Evolutionary conservation across 2,329 filamentous ascomycete genomes (phyloP).

Genomic region (Nothopassalora personata): DNA sequence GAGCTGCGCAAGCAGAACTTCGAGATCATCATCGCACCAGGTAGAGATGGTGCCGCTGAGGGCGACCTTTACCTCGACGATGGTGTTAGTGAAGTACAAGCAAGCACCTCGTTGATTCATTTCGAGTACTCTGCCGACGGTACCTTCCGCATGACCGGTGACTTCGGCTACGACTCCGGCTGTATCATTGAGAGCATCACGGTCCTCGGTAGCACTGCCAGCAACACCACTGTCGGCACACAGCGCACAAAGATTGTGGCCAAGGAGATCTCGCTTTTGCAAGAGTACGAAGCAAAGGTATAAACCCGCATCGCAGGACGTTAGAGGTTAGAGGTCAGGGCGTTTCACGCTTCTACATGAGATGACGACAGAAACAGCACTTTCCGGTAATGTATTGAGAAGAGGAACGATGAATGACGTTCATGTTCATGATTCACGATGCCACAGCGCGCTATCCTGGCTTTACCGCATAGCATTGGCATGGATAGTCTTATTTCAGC

Average conservation of each 20-base stretch:
- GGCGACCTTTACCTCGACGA: slow-evolving; percentile 75
- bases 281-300: slow-evolving; percentile 3
- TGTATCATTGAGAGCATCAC: slow-evolving; percentile 47
- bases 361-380: background rate
- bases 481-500: background rate
- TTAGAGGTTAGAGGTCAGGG: background rate
- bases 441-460: background rate
- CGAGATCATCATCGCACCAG: slow-evolving; percentile 64
- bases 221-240: background rate
- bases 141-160: slow-evolving; percentile 12
- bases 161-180: slow-evolving; percentile 39
- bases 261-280: slow-evolving; percentile 6
- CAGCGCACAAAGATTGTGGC: background rate
- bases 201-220: slow-evolving; percentile 39
- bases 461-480: background rate
- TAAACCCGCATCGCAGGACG: background rate
- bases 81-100: slow-evolving; percentile 61
- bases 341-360: background rate
- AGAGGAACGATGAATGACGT: background rate
- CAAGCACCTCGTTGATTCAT: slow-evolving; percentile 49
- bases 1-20: slow-evolving; percentile 63
- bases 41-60: slow-evolving; percentile 54
- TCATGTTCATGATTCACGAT: background rate
- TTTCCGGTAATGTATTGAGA: background rate
- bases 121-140: slow-evolving; percentile 48